Evolutionary conservation across 768 basidiomycete species (phyloP).

Genomic region (Royoungia palumana): DNA sequence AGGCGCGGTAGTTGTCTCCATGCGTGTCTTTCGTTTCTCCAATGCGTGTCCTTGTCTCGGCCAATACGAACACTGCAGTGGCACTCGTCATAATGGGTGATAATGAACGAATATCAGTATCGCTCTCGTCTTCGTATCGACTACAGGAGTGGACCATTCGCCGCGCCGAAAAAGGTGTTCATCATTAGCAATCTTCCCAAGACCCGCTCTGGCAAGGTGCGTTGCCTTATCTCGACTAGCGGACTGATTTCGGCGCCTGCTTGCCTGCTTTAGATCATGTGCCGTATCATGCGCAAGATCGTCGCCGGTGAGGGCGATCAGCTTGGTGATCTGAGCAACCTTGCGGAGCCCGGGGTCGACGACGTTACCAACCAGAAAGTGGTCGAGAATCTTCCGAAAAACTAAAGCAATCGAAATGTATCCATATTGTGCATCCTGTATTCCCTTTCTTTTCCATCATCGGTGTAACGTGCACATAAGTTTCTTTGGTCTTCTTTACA

Average conservation of each 20-base stretch:
- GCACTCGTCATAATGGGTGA: no score
- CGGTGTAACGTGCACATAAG: not conserved
- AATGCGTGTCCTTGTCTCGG: no score
- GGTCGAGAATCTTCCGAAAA: constrained; percentile 36
- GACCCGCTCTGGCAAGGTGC: constrained; percentile 88
- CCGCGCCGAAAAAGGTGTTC: constrained; percentile 90
- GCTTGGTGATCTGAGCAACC: constrained; percentile 90
- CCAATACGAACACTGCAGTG: no score
- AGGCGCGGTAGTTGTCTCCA: no score
- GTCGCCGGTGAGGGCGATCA: constrained; percentile 93
- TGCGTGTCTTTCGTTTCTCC: no score
- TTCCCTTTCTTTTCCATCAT: not conserved
- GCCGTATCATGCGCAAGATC: constrained; percentile 95
- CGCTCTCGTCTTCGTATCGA: no score
- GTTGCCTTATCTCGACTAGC: not conserved
- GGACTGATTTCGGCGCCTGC: not conserved
- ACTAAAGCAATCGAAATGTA: constrained; percentile 6
- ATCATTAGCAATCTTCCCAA: constrained; percentile 86
- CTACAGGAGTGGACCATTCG: constrained; percentile 97
- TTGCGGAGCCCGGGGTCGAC: constrained; percentile 85
- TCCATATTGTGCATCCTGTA: not conserved
- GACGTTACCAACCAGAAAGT: constrained; percentile 84
- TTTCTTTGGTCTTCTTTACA: not conserved
- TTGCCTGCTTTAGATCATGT: constrained; percentile 71
- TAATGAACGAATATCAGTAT: no score